phyloP scores from a whole-genome alignment of 805 yeast genomes.

The Saccharomyces mikatae region DNA sequence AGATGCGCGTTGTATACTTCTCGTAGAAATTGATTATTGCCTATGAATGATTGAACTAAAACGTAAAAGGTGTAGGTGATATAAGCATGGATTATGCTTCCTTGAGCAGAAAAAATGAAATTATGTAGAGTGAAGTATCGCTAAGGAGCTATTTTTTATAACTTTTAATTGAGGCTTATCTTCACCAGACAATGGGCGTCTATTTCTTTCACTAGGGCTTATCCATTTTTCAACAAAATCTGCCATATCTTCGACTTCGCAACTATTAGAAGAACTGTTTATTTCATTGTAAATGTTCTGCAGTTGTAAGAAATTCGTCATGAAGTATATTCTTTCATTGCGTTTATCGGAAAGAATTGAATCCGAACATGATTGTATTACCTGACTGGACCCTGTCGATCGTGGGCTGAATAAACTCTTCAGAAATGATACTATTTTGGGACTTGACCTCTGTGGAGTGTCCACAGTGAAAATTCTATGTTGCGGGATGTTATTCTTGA shows the following conservation, averaged over 20 bases:
- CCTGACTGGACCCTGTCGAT: background rate
- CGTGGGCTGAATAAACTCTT: constrained; percentile 2
- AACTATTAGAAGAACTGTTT: constrained; percentile 10
- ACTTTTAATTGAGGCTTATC: constrained; percentile 2
- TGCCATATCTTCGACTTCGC: constrained; percentile 15
- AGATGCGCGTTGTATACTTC: background rate
- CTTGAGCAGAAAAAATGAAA: background rate
- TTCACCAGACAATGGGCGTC: constrained; percentile 7
- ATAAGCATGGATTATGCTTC: background rate
- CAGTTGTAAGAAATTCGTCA: constrained; percentile 12
- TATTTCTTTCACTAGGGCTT: background rate
- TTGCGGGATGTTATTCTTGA: constrained; percentile 20
- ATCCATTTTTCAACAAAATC: constrained; percentile 23
- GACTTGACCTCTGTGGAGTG: constrained; percentile 14
- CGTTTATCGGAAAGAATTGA: constrained; percentile 1
- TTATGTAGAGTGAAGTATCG: constrained; percentile 4
- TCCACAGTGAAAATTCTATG: constrained; percentile 24
- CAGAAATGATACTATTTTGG: constrained; percentile 6
- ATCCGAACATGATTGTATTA: constrained; percentile 6
- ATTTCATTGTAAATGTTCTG: constrained; percentile 14
- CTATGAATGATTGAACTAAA: background rate
- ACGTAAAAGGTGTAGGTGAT: background rate
- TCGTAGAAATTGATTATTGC: background rate
- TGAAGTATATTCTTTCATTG: background rate
- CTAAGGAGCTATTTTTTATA: constrained; percentile 5